Conservation (phyloP, 169 alveolate genomes). For the Plasmodium knowlesi region DNA sequence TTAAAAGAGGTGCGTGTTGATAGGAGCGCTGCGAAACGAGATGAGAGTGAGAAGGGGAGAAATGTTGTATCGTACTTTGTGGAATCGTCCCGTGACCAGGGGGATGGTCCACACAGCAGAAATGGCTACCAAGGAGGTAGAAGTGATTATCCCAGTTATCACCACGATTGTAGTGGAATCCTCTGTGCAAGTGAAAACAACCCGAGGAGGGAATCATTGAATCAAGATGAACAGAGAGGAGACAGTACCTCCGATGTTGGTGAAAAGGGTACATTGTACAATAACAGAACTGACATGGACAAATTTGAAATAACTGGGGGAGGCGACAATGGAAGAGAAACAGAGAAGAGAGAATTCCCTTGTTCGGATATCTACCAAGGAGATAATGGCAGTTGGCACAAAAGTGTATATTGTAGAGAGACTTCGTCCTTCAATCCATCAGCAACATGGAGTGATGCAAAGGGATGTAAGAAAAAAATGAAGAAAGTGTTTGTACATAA, state of each 20-base stretch:
- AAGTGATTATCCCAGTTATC: no score
- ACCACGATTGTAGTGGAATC: not conserved
- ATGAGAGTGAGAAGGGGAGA: not conserved
- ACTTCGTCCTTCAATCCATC: no score
- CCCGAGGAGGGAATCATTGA: not conserved
- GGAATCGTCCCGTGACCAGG: not conserved
- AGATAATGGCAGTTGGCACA: not conserved
- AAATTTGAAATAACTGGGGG: not conserved
- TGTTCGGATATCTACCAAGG: not conserved
- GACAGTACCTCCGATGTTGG: not conserved
- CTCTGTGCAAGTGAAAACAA: not conserved
- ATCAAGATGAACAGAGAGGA: not conserved
- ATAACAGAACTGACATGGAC: not conserved
- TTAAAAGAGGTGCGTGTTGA: not conserved
- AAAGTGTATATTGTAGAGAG: no score
- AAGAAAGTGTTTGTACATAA: constrained; percentile 9
- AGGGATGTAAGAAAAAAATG: not conserved
- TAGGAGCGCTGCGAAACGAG: not conserved
- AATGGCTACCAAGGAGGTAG: no score
- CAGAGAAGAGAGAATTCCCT: not conserved
- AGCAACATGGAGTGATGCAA: not conserved
- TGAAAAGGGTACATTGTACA: not conserved
- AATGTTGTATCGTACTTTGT: not conserved
- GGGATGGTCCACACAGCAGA: no score
- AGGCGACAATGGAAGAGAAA: no score